phyloP scores from a whole-genome alignment of 495 filamentous ascomycete genomes.

The Neurospora sp. region DNA sequence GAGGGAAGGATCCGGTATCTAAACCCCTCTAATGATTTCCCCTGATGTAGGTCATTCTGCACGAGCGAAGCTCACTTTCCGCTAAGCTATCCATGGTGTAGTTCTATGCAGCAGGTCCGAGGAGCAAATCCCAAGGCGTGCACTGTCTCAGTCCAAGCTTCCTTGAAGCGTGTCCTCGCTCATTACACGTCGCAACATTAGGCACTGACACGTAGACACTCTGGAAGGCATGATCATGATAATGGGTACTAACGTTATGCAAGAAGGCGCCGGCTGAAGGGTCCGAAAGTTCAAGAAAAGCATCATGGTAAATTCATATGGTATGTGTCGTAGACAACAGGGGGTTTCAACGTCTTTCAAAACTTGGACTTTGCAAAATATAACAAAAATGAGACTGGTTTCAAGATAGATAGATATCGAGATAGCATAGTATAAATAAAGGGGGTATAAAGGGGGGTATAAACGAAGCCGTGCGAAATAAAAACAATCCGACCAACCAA shows the following conservation, averaged over 20 bases:
- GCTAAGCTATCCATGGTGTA: not conserved
- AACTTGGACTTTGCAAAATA: not conserved
- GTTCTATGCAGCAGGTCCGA: not conserved
- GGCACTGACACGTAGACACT: not conserved
- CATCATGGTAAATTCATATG: not conserved
- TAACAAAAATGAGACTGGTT: not conserved
- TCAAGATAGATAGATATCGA: not conserved
- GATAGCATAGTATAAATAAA: not conserved
- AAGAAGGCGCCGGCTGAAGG: not conserved
- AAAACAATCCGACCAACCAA: not conserved
- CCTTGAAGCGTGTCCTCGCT: not conserved
- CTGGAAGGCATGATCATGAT: not conserved
- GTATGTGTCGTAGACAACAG: not conserved
- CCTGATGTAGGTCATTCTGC: not conserved
- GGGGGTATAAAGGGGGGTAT: not conserved
- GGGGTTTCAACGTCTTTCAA: not conserved
- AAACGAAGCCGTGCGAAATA: not conserved
- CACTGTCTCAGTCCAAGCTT: not conserved
- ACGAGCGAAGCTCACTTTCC: not conserved
- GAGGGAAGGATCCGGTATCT: not conserved
- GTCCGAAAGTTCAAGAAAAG: not conserved
- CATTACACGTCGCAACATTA: not conserved
- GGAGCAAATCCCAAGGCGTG: not conserved
- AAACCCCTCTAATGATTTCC: not conserved
- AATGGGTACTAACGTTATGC: not conserved